Base-by-base conservation (phyloP, 2,329 filamentous ascomycete species). In the Xylaria sp. region DNA sequence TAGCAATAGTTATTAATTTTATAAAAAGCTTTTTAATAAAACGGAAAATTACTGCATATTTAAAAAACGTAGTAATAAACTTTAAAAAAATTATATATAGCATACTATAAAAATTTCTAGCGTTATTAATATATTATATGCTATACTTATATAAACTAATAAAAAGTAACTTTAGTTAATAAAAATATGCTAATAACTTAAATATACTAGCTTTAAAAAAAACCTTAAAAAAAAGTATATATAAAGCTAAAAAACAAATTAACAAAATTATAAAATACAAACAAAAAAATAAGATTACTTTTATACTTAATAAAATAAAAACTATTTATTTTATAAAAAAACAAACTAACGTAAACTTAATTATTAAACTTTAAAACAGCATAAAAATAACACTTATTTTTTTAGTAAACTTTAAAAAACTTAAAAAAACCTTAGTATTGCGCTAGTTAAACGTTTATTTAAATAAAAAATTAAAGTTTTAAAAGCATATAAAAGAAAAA, bases 81-180 rank as follows among this genome's bases (percentile, higher is more conserved):
- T 25, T 60, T 27, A 51, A 36, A 45, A 54, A 65, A 55, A 5
- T n/a, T 25, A 47, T 5, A 3, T 66, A 45, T 42, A 62, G 31
- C 20, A 62, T 47, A 11, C n/a, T 66, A 63, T 54, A 63, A 61
- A 56, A 5, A 1, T 62, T 62, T 11, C 20, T 61, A 57, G 3
- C 1, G 0, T 66, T 66, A 44, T 57, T 56, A 44, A 66, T 66
- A 11, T 20, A 56, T n/a, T 66, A 66, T 66, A 61, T 56, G 36
- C 33, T 66, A 7, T 61, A 66, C 51, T 50, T 66, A 56, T 61
- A 45, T 44, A 60, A 51, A 66, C 38, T 53, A 50, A 27, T 27
- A 13, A 59, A 51, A 25, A 31, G 20, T 7, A 65, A 53, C 20
- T 13, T 50, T 44, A 56, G 0, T 13, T 20, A 44, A 50, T 62